Base-by-base conservation (phyloP, 2,329 filamentous ascomycete species). In the Alternaria sp. region DNA sequence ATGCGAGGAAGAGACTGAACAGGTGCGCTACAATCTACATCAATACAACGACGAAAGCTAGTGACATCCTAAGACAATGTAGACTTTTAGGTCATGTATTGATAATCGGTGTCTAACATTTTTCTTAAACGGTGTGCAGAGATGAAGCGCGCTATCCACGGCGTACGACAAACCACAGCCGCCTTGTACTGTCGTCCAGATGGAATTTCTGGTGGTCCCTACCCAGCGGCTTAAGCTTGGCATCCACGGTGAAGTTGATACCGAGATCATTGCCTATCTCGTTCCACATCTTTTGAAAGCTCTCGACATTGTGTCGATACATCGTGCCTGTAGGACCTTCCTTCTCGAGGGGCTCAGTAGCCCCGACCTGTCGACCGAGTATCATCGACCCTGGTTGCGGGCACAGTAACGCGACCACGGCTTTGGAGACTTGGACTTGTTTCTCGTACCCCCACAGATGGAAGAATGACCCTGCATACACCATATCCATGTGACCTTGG, bases 301-400 rank as follows among this genome's bases (percentile, higher is more conserved):
- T 79, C 49, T 73, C 69, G 0, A 70, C 64, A 44, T 79, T 76
- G 40, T 83, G 81, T 45, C 61, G 72, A 63, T 65, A 78, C 66
- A 74, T 74, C 15, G 40, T 69, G 13, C 61, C 65, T 12, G 62
- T 64, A 25, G 65, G 62, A 56, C 60, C 65, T 3, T 57, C 66
- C 23, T 66, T 59, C 44, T 75, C 69, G 7, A 52, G 69, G 4
- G 74, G 65, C 12, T 68, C 65, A 4, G 67, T 49, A 9, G 72
- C 58, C 30, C 86, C 85, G 28, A 86, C 79, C 30, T 88, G 86
- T 12, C 83, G 80, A 30, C 86, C 86, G 56, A 86, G 83, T 28
- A 88, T 82, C 69, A 86, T 79, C 10, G 82, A 83, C 1, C 81
- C 81, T 1, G 81, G 77, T 67, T 82, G 80, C 17, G 75, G 70